A percentile compares a stretch with the other conserved stretches of the same genome.
Evolutionary conservation across 768 basidiomycete genomes (phyloP).

Genomic region (Podaxis sp.): DNA sequence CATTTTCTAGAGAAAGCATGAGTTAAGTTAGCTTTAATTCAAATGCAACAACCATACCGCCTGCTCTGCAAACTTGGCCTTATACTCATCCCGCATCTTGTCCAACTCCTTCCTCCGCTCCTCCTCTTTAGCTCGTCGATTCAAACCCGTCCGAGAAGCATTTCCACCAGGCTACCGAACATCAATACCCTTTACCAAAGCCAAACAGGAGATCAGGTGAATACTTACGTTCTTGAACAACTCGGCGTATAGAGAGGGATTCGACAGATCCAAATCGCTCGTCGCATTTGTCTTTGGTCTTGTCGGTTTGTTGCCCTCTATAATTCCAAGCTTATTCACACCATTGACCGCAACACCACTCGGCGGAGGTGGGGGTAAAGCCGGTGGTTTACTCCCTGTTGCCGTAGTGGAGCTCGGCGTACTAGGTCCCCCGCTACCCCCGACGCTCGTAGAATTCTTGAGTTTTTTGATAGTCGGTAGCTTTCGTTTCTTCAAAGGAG

Average conservation of each 20-base stretch:
- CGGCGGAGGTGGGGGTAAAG: constrained; percentile 12
- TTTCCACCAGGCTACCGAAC: constrained; percentile 37
- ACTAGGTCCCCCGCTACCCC: constrained; percentile 22
- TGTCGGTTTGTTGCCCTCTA: constrained; percentile 27
- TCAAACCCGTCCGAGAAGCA: constrained; percentile 39
- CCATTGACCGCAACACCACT: constrained; percentile 17
- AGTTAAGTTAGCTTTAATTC: neutral
- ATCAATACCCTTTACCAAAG: neutral
- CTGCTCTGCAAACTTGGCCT: constrained; percentile 52
- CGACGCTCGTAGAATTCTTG: constrained; percentile 33
- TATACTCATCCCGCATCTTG: constrained; percentile 68
- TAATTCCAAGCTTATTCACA: constrained; percentile 22
- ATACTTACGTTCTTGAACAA: constrained; percentile 55
- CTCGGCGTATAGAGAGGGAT: constrained; percentile 59
- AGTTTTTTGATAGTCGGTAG: constrained; percentile 69
- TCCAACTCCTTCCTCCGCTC: constrained; percentile 67
- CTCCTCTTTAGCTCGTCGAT: constrained; percentile 52
- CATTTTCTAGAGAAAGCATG: constrained; percentile 31
- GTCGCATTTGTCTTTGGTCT: constrained; percentile 30
- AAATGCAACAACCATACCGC: constrained; percentile 36
- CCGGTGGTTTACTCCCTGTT: constrained; percentile 21
- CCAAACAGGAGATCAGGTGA: neutral
- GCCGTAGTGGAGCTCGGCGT: constrained; percentile 14
- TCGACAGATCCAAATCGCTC: constrained; percentile 62
- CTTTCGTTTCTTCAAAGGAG: constrained; percentile 57